These are phyloP conservation scores for Acanthamoeba royreba DNA, from an alignment of 208 protist genomes.

Conservation along the genomic window DNA sequence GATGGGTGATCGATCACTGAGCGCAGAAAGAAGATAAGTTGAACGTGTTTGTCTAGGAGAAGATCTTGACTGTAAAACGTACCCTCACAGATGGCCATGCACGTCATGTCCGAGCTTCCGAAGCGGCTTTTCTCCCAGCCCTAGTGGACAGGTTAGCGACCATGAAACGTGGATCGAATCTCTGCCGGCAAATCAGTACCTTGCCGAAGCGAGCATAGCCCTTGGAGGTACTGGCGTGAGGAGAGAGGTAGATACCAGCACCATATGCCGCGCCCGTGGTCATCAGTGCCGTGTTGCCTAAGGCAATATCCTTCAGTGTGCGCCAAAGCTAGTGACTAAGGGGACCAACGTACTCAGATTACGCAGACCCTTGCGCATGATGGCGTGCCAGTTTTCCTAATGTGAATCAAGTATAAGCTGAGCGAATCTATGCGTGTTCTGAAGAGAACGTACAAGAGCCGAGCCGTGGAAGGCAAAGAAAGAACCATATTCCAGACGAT, in stretches of 20 bases:
- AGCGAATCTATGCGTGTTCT: conserved; percentile 42
- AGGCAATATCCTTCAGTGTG: background rate
- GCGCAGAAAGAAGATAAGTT: background rate
- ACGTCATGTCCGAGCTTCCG: background rate
- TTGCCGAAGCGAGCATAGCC: background rate
- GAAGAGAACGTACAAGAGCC: background rate
- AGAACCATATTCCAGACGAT: conserved; percentile 64
- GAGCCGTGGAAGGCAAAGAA: conserved; percentile 74
- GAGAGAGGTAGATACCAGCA: conserved; percentile 66
- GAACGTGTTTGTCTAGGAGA: no score
- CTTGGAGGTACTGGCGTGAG: conserved; percentile 41
- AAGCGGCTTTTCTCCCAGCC: conserved; percentile 27
- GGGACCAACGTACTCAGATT: conserved; percentile 40
- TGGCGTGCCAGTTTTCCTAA: conserved; percentile 73
- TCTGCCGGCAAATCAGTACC: background rate
- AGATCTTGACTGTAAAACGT: no score
- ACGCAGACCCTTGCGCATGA: conserved; percentile 59
- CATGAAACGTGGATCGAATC: no score
- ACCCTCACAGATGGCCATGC: conserved; percentile 43
- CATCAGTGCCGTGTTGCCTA: conserved; percentile 47
- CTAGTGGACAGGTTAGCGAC: background rate
- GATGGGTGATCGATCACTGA: conserved; percentile 18
- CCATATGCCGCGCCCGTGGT: conserved; percentile 73
- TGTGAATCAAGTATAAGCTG: conserved; percentile 47
- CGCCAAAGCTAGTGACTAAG: background rate